A percentile compares a stretch with the other conserved stretches of the same genome.
These are phyloP conservation scores for Penicillium soppii DNA, from an alignment of 495 filamentous ascomycete species.

Conservation along the genomic window DNA sequence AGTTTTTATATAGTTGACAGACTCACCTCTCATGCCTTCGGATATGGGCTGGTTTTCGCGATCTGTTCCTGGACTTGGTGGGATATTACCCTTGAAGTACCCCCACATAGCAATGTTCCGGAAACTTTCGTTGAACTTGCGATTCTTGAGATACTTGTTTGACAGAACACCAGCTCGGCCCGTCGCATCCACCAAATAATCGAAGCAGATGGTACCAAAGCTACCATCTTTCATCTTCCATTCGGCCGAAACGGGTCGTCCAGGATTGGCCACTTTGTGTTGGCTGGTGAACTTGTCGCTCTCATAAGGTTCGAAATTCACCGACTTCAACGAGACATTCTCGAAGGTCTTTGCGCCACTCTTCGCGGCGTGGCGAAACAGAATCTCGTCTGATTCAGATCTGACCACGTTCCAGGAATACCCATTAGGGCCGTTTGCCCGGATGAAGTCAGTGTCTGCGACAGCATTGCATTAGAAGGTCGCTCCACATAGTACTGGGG, in stretches of 20 bases:
- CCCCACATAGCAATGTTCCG: slow-evolving; percentile 48
- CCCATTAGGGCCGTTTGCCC: slow-evolving; percentile 32
- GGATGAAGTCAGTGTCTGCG: slow-evolving; percentile 46
- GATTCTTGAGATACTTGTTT: slow-evolving; percentile 48
- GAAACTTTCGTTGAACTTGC: slow-evolving; percentile 35
- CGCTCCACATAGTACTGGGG: neutral
- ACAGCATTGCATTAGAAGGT: neutral
- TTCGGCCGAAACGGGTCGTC: slow-evolving; percentile 38
- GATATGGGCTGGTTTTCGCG: slow-evolving; percentile 36
- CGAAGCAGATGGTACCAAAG: slow-evolving; percentile 33
- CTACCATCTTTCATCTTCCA: slow-evolving; percentile 33
- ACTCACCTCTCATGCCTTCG: slow-evolving; percentile 35
- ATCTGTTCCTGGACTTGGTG: slow-evolving; percentile 27
- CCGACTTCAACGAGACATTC: slow-evolving; percentile 36
- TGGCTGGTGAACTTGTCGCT: neutral
- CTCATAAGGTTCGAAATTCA: slow-evolving; percentile 31
- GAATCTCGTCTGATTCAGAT: slow-evolving; percentile 47
- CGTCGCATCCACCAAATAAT: slow-evolving; percentile 48
- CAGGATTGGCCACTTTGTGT: slow-evolving; percentile 17
- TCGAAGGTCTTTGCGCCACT: slow-evolving; percentile 47
- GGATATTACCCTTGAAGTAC: slow-evolving; percentile 36
- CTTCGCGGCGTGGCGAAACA: slow-evolving; percentile 45
- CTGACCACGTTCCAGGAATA: slow-evolving; percentile 52
- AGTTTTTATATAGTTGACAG: neutral
- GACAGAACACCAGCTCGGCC: slow-evolving; percentile 37